Percentiles rank a stretch among this genome's conserved stretches.
Conservation (phyloP, 129 eudicot species). For the Ambrosia artemisiifolia region DNA sequence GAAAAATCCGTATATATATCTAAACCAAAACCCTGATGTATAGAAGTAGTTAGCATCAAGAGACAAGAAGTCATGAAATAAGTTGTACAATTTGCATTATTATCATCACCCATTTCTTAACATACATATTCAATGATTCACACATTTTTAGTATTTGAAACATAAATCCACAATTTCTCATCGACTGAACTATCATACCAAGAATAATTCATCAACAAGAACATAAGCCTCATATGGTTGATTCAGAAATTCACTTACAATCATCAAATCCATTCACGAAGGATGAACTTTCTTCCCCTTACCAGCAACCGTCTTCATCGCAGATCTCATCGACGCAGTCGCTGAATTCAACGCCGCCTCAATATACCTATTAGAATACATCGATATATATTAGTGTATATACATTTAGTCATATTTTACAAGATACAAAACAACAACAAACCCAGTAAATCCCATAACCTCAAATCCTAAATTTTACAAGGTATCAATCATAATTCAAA, state of each 20-base stretch:
- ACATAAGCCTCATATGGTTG: background rate
- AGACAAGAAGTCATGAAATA: background rate
- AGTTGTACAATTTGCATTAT: constrained; percentile 8
- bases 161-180: background rate
- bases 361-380: constrained; percentile 55
- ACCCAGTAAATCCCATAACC: too few species aligned
- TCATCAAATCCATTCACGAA: constrained; percentile 28
- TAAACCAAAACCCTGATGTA: background rate
- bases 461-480: too few species aligned
- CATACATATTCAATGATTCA: background rate
- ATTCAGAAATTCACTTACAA: constrained; percentile 23
- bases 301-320: constrained; percentile 54
- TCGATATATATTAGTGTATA: too few species aligned
- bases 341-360: constrained; percentile 87
- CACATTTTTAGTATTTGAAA: constrained; percentile 2
- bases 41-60: background rate
- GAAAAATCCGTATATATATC: background rate
- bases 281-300: constrained; percentile 79
- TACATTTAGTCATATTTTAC: too few species aligned
- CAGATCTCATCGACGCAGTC: constrained; percentile 81
- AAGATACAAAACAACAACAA: too few species aligned
- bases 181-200: background rate
- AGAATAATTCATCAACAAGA: background rate
- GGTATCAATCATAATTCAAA: too few species aligned
- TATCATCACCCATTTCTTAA: background rate